Conservation (phyloP, 345 rosid genomes). For the Crucihimalaya himalaica region DNA sequence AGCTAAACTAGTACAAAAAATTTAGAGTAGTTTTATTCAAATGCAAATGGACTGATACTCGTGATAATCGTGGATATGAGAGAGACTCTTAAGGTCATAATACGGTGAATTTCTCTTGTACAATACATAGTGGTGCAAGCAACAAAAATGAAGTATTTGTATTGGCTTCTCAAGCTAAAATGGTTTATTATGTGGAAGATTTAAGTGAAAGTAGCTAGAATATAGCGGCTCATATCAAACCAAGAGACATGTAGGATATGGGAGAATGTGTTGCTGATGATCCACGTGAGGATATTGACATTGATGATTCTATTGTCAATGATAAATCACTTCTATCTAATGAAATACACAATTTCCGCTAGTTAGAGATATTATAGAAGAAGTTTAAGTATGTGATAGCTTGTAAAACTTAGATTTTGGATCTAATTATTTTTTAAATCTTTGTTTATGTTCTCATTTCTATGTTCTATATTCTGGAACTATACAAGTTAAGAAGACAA, state of each 20-base stretch:
- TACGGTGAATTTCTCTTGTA: neutral
- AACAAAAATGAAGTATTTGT: neutral
- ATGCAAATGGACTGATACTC: neutral
- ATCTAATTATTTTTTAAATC: too few species aligned
- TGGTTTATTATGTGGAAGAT: neutral
- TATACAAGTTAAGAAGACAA: too few species aligned
- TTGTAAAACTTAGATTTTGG: too few species aligned
- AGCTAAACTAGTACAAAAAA: neutral
- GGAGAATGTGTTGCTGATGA: neutral
- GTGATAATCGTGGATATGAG: neutral
- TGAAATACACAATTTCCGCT: too few species aligned
- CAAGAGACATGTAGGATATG: neutral
- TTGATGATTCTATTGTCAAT: too few species aligned
- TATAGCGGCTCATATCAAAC: neutral
- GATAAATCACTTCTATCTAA: too few species aligned
- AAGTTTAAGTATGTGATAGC: too few species aligned
- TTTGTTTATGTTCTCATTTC: too few species aligned
- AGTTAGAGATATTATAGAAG: too few species aligned
- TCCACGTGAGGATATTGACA: neutral
- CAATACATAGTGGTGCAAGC: neutral
- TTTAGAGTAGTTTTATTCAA: slow-evolving; percentile 1
- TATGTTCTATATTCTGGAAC: too few species aligned
- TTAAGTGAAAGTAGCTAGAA: neutral
- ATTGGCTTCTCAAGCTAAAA: neutral
- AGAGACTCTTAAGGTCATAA: neutral